phyloP scores from a whole-genome alignment of 495 filamentous ascomycete genomes.

The Paragyromitra xinjiangensis region DNA sequence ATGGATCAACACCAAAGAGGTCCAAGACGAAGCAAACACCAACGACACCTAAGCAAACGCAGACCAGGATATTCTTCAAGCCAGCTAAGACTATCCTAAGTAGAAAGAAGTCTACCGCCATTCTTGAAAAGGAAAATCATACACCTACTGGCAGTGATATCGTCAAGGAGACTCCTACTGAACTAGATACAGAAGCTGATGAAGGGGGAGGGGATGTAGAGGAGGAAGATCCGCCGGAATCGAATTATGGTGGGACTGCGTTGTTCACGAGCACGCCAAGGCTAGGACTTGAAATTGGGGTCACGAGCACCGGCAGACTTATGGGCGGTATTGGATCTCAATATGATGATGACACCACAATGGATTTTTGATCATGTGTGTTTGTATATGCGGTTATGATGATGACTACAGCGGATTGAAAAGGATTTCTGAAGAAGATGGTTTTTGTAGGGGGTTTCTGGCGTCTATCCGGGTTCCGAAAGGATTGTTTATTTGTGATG shows the following conservation, averaged over 20 bases:
- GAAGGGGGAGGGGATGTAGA: background rate
- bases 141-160: conserved; percentile 18
- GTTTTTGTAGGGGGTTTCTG: background rate
- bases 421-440: background rate
- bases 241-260: conserved; percentile 35
- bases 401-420: background rate
- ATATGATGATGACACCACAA: conserved; percentile 50
- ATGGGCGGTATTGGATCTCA: conserved; percentile 46
- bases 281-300: conserved; percentile 34
- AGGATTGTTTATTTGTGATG: background rate
- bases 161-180: conserved; percentile 34
- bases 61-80: conserved; percentile 38
- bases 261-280: conserved; percentile 48
- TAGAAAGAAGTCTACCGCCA: conserved; percentile 7
- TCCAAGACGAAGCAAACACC: conserved; percentile 39
- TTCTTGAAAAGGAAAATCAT: conserved; percentile 30
- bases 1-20: conserved; percentile 43
- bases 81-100: conserved; percentile 22
- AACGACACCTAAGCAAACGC: conserved; percentile 30
- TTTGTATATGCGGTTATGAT: conserved; percentile 7
- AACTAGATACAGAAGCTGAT: conserved; percentile 33
- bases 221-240: background rate
- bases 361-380: conserved; percentile 46
- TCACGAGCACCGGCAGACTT: conserved; percentile 38
- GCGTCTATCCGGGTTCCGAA: background rate